Evolutionary conservation across 495 filamentous ascomycete genomes (phyloP), one percentile per base, ranked within the genome.

Genomic region (Haplographium delicatum): DNA sequence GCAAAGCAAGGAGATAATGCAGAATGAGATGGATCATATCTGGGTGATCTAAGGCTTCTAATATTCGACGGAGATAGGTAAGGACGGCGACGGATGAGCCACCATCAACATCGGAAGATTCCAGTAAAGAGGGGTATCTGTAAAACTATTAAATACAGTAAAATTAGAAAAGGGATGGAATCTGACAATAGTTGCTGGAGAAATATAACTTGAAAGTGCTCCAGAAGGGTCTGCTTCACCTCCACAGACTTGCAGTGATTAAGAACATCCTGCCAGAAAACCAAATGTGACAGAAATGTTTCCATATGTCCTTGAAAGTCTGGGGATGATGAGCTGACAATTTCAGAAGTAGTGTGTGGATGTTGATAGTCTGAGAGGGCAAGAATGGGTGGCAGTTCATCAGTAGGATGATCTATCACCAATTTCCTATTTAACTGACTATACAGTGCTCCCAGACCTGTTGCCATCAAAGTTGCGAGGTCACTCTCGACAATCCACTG

Each of bases 221-320:
- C 94, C 33, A 99, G 71, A 19, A 99, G 70, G 0, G 89, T 96
- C 50, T 85, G 87, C 56, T 89, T 91, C 40, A 99, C 86, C 61
- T 97, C 94, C 1, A 79, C 73, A 1, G 91, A 96, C 54, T 81
- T 81, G 68, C 93, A 99, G 67, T 97, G 89, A 60, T 96, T 89
- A 40, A 99, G 75, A 13, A 95, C 88, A 65, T 99, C 93, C 61
- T 99, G 93, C 94, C 93, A 99, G 57, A 99, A 98, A 13, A 90
- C 69, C 11, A 99, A 73, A 60, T 96, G 91, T 11, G 93, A 95
- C 22, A 99, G 77, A 60, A 99, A 97, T 0, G 93, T 94, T 40
- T 89, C 84, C 67, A 98, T 79, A 56, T 95, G 84, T 5, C 78
- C 72, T 48, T 87, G 85, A 51, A 94, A 85, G 13, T 85, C 76